Evolutionary conservation across 2,329 filamentous ascomycete species (phyloP).

Genomic region (Beauveria rudraprayagi): DNA sequence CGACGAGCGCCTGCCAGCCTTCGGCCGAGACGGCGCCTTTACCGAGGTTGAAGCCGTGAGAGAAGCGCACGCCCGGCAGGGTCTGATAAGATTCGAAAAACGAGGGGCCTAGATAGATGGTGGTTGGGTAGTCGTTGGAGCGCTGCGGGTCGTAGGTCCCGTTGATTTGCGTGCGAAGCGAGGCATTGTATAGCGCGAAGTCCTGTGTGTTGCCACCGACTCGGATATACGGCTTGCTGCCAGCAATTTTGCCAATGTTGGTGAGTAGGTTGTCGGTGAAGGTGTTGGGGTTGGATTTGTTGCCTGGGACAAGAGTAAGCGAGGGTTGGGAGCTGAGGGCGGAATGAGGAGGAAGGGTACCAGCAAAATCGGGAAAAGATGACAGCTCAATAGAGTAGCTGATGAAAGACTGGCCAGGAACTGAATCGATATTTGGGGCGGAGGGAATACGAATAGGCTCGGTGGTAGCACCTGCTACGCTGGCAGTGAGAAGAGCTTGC

Average conservation of each 20-base stretch:
- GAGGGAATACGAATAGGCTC: neutral
- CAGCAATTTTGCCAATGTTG: constrained; percentile 45
- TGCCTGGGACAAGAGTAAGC: constrained; percentile 28
- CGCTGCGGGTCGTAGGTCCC: constrained; percentile 42
- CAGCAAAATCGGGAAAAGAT: constrained; percentile 45
- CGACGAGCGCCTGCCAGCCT: constrained; percentile 43
- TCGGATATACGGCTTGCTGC: constrained; percentile 51
- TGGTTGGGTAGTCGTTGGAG: constrained; percentile 52
- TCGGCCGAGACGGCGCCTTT: constrained; percentile 42
- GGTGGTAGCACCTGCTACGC: neutral
- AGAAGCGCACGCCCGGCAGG: constrained; percentile 46
- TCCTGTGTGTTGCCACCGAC: constrained; percentile 63
- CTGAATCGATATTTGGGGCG: constrained; percentile 10
- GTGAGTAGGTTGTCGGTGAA: constrained; percentile 54
- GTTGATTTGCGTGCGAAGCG: constrained; percentile 40
- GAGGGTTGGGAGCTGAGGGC: neutral
- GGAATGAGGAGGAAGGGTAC: constrained; percentile 14
- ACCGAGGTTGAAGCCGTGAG: constrained; percentile 54
- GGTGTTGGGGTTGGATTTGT: constrained; percentile 44
- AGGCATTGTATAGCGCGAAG: constrained; percentile 51
- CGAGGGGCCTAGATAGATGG: constrained; percentile 49
- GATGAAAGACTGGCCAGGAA: constrained; percentile 32
- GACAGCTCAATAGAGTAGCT: constrained; percentile 45
- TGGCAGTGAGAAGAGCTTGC: neutral
- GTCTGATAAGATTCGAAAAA: constrained; percentile 57